Evolutionary conservation across 1,139 yeast genomes (phyloP), one percentile per base, ranked within the genome.

Genomic region (Scheffersomyces quercinus): DNA sequence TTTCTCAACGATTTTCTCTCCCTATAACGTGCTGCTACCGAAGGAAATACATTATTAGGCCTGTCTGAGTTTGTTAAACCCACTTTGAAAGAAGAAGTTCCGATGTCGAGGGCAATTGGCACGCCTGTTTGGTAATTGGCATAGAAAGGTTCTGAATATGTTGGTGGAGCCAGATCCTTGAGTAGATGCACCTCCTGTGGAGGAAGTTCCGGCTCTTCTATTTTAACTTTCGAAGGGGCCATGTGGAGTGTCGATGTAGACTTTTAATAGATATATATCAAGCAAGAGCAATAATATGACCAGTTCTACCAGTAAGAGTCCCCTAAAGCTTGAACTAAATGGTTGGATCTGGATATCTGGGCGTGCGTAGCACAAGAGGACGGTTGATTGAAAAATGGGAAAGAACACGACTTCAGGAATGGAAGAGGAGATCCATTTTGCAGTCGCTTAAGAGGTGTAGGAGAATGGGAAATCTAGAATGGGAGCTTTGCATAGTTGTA

Each of bases 91-190:
- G 75, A 70, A 40, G 81, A 76, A 3, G 93, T 70, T 1, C 98
- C 98, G 44, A 90, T 67, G 64, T 88, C 96, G 8, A 88, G 69
- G 10, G 95, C 96, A 44, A 91, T 87, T 3, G 97, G 97, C 0
- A 76, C 72, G 3, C 77, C 79, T 2, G 71, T 49, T 39, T 70
- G 64, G 67, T 87, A 87, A 35, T 73, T 68, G 8, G 64, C 52
- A 44, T 75, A 73, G 51, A 79, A 77, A 0, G 85, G 83, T 58
- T 86, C 89, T 0, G 66, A 54, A 3, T 49, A 50, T 1, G 47
- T 45, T 4, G 75, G 70, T 3, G 73, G 58, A 2, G 60, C 62
- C 3, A 70, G 62, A 42, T 83, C 88, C 45, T 72, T 68, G 32
- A 83, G 65, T 5, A 74, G 71, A 52, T 81, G 70, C 3, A 83